A percentile compares a stretch with the other conserved stretches of the same genome.
Evolutionary conservation across 225 moss, liverwort and hornwort genomes (phyloP).

Genomic region (Bryum argenteum): DNA sequence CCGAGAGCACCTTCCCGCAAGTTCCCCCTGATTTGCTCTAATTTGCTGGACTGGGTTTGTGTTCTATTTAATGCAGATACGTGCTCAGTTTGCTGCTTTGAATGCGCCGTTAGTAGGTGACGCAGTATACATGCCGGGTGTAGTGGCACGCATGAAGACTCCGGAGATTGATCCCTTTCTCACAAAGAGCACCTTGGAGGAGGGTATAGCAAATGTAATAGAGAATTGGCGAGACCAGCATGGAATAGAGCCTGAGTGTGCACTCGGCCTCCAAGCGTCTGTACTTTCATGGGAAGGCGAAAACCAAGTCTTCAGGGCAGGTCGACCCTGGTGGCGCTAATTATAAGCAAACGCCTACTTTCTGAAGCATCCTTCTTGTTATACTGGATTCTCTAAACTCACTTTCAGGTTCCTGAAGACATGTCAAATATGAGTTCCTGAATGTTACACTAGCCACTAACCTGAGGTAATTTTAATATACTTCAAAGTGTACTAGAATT

Average conservation of each 20-base stretch:
- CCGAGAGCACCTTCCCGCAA: no score
- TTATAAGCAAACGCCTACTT: not conserved
- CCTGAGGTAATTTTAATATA: no score
- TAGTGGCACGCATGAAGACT: conserved; percentile 65
- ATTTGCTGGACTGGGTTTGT: not conserved
- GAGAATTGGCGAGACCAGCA: conserved; percentile 58
- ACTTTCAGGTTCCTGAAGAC: no score
- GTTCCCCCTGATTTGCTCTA: no score
- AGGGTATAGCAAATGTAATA: conserved; percentile 9
- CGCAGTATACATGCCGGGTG: conserved; percentile 82
- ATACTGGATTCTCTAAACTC: no score
- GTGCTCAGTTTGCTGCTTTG: conserved; percentile 85
- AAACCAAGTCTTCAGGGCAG: conserved; percentile 47
- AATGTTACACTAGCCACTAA: no score
- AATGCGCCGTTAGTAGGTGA: conserved; percentile 90
- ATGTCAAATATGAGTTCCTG: no score
- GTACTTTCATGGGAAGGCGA: conserved; percentile 67
- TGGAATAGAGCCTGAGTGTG: conserved; percentile 65
- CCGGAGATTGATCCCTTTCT: conserved; percentile 74
- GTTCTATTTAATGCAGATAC: conserved; percentile 49
- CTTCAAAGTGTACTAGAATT: no score
- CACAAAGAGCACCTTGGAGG: conserved; percentile 3
- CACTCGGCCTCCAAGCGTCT: conserved; percentile 66
- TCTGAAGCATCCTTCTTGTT: no score
- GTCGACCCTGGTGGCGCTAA: conserved; percentile 61